Base-by-base conservation (phyloP, 176 grass and related monocot genomes). In the Cenchrus purpureus region DNA sequence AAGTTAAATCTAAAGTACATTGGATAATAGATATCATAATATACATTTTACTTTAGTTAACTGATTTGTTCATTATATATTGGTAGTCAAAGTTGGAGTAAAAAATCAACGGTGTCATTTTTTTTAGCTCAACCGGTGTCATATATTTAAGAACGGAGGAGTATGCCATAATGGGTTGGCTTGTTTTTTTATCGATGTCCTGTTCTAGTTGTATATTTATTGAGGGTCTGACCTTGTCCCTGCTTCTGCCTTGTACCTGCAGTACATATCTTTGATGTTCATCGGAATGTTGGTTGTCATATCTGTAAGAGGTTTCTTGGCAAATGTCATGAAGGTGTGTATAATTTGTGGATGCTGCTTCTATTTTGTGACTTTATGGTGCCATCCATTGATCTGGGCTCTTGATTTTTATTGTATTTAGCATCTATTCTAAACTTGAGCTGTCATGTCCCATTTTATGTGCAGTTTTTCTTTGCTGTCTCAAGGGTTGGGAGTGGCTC, bases 281-380 rank as follows among this genome's bases (percentile, higher is more conserved):
- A 99, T 99, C 22, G 97, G 97, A 50, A 99, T 99, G 97, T 51
- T 99, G 88, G 90, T 99, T 73, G 97, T 94, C 83, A 96, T 99
- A 59, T 99, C 97, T 84, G 90, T 99, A 67, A 91, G 93, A 86
- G 97, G 97, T 77, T 96, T 99, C 88, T 83, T 99, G 73, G 90
- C 89, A 78, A 99, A 99, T 91, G 89, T 96, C 68, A 96, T 96
- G 97, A 99, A 99, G 94, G 91, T 96, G 79, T 81, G 58, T 13
- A 50, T 73, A 77, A 53, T 71, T 51, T 70, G 46, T 37, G 19
- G 20, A 29, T 61, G 45, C 67, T 79, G 59, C 9, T 31, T 71
- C 53, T 49, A 64, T 64, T 82, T 22, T 82, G 3, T 45, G 77
- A 85, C 58, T 72, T 70, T 77, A 22, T 82, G 17, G 19, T 87